Evolutionary conservation across 106 monocot species (phyloP), one percentile per base, ranked within the genome.

Genomic region (Iris macrosiphon): DNA sequence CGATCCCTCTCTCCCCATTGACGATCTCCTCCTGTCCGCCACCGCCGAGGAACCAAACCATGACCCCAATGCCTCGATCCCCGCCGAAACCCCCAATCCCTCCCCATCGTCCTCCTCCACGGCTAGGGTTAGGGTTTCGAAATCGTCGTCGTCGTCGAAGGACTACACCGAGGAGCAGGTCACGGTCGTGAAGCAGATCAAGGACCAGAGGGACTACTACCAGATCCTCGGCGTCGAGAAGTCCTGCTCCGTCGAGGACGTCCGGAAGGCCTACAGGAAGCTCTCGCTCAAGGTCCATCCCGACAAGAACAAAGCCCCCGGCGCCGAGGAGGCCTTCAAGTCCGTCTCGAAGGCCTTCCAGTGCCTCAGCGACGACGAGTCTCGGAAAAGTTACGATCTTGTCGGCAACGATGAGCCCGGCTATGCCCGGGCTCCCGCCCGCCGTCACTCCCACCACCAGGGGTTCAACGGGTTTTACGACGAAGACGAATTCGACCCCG

Each of bases 261-360:
- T 96, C 22, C 66, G 89, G 29, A 96, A 90, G 59, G 85, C 85
- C 0, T 96, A 96, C 41, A 66, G 89, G 1, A 96, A 96, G 69
- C 65, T 96, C 15, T 96, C 95, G 0, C 41, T 96, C 38, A 96
- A 90, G 64, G 95, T 96, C 33, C 95, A 96, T 28, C 95, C 95
- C 0, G 95, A 96, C 47, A 96, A 96, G 46, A 96, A 96, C 71
- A 75, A 86, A 45, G 95, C 95, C 0, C 95, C 89, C 1, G 95
- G 95, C 10, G 67, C 95, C 0, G 95, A 96, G 64, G 95, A 96
- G 19, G 85, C 89, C 28, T 96, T 95, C 63, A 95, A 96, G 75
- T 70, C 82, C 4, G 89, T 96, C 7, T 96, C 95, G 1, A 96
- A 96, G 42, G 86, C 96, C 13, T 98, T 98, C 48, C 89, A 98